Evolutionary conservation across 2,329 filamentous ascomycete genomes (phyloP).

Genomic region (Didymella exigua): DNA sequence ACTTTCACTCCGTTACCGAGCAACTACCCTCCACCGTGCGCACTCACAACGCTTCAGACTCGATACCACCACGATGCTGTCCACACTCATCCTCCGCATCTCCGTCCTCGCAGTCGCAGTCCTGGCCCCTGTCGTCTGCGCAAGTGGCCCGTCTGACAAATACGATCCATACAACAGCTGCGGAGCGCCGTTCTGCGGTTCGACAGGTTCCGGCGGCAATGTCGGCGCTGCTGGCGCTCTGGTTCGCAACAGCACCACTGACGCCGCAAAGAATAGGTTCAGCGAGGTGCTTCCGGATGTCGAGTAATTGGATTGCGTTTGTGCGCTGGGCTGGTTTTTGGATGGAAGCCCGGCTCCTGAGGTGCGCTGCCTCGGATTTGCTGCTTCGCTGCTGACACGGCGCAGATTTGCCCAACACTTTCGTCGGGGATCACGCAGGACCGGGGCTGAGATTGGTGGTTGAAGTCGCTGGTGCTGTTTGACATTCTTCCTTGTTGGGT

Average conservation of each 20-base stretch:
- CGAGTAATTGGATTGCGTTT: neutral
- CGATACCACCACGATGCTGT: neutral
- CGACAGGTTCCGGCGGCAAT: neutral
- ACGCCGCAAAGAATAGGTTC: neutral
- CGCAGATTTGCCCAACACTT: no score
- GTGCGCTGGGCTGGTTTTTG: neutral
- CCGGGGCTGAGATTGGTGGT: no score
- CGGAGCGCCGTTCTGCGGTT: slow-evolving; percentile 3
- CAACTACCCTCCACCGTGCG: neutral
- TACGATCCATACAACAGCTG: neutral
- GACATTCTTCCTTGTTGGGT: neutral
- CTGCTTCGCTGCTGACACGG: no score
- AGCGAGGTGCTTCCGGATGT: neutral
- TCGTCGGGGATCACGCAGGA: no score
- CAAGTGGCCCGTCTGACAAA: neutral
- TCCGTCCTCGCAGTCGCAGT: neutral
- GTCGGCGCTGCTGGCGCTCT: neutral
- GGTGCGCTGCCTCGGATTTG: neutral
- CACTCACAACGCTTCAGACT: neutral
- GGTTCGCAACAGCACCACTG: neutral
- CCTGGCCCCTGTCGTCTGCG: neutral
- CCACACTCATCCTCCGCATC: neutral
- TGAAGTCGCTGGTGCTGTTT: no score
- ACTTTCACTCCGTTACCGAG: neutral
- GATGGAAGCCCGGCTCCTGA: neutral